Base-by-base conservation (phyloP, 805 yeast genomes). In the Torulaspora maleeae region DNA sequence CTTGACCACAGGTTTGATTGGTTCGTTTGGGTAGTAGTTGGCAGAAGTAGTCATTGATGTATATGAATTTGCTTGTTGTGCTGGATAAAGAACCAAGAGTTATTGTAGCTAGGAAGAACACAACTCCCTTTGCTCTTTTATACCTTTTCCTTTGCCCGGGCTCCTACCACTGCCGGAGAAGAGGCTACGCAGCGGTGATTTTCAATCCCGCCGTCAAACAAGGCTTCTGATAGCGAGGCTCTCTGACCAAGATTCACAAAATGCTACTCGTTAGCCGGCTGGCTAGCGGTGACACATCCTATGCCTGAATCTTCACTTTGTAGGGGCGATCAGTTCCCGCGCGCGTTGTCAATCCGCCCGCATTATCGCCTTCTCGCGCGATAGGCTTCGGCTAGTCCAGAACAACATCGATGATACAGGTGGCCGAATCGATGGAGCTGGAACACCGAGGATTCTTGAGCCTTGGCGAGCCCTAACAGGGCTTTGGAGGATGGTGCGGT, bases 21-120 rank as follows among this genome's bases (percentile, higher is more conserved):
- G 96, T 72, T 90, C 98, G 50, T 72, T 61, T 52, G 95, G 95
- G 72, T 84, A 89, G 68, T 80, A 79, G 45, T 67, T 62, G 32
- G 72, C 77, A 50, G 78, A 68, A 55, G 76, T 68, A 27, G 82
- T 75, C 56, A 52, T 53, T 8, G 11, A 10, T 36, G 36, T 33
- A 8, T 4, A 4, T 22, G 5, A 4, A 22, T 4, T 22, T 7
- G 25, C 5, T 22, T 22, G 25, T 2, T 22, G 10, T 22, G 8
- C 10, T 22, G 7, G 3, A 8, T 6, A 4, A 22, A 22, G 25
- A 22, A 7, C 8, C 8, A 22, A 8, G 4, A 4, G 8, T 22
- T 22, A 22, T 8, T 3, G 25, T 4, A 7, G 10, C 10, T 8
- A 22, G 10, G 25, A 6, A 22, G 25, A 29, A 29, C 17, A 6